These are phyloP conservation scores for Ascoidea asiatica DNA, from an alignment of 805 yeast species.

Conservation along the genomic window DNA sequence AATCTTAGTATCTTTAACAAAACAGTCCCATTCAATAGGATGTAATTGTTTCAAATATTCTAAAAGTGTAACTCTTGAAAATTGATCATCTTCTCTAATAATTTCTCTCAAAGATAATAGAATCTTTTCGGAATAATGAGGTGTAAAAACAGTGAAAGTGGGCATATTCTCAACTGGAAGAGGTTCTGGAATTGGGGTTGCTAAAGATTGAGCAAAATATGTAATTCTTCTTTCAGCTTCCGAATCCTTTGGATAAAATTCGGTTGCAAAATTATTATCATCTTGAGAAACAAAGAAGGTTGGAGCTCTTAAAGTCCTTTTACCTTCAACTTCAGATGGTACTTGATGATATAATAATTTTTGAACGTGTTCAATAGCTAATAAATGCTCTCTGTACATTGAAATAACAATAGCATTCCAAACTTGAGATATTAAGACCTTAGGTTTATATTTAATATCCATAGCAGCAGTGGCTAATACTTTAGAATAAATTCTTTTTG, in stretches of 20 bases:
- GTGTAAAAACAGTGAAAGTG: conserved; percentile 91
- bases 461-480: conserved; percentile 95
- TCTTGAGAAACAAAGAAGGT: conserved; percentile 97
- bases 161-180: conserved; percentile 99
- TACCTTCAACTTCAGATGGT: conserved; percentile 95
- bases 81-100: conserved; percentile 94
- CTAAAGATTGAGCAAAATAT: conserved; percentile 96
- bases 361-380: conserved; percentile 98
- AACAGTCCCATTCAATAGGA: conserved; percentile 68
- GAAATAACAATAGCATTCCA: conserved; percentile 99
- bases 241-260: conserved; percentile 91
- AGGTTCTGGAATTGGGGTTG: conserved; percentile 98
- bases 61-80: conserved; percentile 57
- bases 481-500: conserved; percentile 97
- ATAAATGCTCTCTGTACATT: conserved; percentile 97
- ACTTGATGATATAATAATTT: conserved; percentile 96
- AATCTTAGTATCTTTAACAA: conserved; percentile 63
- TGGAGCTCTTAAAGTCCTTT: conserved; percentile 97
- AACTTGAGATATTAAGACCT: conserved; percentile 93
- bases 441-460: conserved; percentile 98
- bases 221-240: conserved; percentile 99
- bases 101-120: conserved; percentile 87
- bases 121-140: conserved; percentile 94
- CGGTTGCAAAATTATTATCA: conserved; percentile 83
- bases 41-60: conserved; percentile 68